Base-by-base conservation (phyloP, 176 grass and related monocot species). In the Cenchrus americanus region DNA sequence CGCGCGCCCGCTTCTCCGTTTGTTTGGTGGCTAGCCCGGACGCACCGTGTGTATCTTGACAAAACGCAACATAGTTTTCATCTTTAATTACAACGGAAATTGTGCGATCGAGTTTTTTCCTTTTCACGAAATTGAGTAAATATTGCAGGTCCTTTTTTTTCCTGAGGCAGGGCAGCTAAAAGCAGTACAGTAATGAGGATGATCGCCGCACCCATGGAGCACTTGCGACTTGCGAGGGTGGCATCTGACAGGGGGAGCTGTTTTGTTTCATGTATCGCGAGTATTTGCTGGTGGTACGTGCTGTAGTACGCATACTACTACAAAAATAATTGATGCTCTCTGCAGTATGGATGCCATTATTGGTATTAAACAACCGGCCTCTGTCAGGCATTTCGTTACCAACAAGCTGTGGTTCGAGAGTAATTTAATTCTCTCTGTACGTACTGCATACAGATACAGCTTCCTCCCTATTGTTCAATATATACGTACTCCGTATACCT, bases 351-450 rank as follows among this genome's bases (percentile, higher is more conserved):
- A 5, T 17, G 2, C n/a, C 34, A 58, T 87, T 81, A 81, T 87
- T 87, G 61, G 19, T 19, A 55, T 21, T 75, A 68, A 75, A 47
- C 27, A 64, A 46, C 14, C 46, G 4, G 44, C 4, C 2, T 5
- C 24, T 82, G 79, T 77, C 63, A 87, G 85, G 21, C 52, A 82
- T 82, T 87, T 76, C 50, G 12, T 69, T 62, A 19, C 41, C 10
- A 61, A 2, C 10, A 61, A 2, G 5, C 42, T 11, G 32, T 73
- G 55, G 43, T 10, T 21, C 15, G 34, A n/a, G 37, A 57, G 34
- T 76, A 41, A 42, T 63, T 49, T 74, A 63, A 74, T 8, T 72
- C 63, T 8, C 9, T 13, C 19, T 7, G 41, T 5, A 10, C 14
- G 68, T 71, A 71, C 55, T n/a, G 13, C 14, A 12, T 10, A 57